Conservation (phyloP, 179 eudicot species). For the Pouteria campechiana region DNA sequence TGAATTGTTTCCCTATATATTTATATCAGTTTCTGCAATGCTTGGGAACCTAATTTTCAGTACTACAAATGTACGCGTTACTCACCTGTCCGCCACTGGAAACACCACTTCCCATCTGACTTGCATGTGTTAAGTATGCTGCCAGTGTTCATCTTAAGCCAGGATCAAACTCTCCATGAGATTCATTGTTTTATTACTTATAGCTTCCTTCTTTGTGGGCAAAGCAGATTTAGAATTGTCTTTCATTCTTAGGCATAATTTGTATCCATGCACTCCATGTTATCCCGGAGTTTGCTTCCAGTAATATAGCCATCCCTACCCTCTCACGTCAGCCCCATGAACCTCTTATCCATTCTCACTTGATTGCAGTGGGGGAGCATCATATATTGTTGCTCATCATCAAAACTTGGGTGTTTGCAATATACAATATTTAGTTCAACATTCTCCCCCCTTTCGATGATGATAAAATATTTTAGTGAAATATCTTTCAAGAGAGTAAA, state of each 20-base stretch:
- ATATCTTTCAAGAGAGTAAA: too few species aligned
- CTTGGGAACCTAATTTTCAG: too few species aligned
- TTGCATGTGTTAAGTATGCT: constrained; percentile 1
- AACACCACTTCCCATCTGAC: not conserved
- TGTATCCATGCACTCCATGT: constrained; percentile 11
- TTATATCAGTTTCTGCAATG: too few species aligned
- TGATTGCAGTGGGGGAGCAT: too few species aligned
- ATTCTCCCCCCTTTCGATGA: too few species aligned
- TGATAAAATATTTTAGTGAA: too few species aligned
- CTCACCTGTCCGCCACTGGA: constrained; percentile 1
- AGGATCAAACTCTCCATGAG: constrained; percentile 1
- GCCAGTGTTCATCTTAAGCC: not conserved
- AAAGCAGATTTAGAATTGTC: constrained; percentile 4
- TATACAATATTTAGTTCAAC: too few species aligned
- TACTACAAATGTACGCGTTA: too few species aligned
- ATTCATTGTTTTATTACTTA: constrained; percentile 1
- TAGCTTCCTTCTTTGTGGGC: constrained; percentile 7
- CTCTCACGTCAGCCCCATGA: constrained; percentile 1
- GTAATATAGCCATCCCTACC: constrained; percentile 3
- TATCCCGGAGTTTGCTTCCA: constrained; percentile 3
- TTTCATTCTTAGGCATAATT: constrained; percentile 10
- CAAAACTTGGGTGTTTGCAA: too few species aligned
- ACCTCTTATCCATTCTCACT: too few species aligned
- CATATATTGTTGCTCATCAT: too few species aligned
- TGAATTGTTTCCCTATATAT: too few species aligned